Conservation (phyloP, 768 basidiomycete genomes). For the Pisolithus tinctorius region DNA sequence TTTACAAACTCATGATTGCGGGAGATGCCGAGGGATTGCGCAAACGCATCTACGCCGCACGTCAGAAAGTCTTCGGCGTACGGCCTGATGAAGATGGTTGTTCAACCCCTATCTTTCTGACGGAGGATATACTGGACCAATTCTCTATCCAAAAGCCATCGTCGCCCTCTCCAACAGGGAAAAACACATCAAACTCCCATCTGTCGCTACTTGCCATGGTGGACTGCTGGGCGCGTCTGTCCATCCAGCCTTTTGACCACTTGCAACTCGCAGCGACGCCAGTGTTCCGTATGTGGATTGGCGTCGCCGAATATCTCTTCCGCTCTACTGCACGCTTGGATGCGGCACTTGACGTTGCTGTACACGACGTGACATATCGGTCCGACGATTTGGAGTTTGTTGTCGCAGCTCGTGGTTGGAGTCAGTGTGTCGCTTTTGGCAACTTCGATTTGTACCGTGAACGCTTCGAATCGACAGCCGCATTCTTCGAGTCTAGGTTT, state of each 20-base stretch:
- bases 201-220: conserved; percentile 96
- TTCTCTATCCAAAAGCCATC: conserved; percentile 66
- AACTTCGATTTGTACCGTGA: conserved; percentile 82
- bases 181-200: conserved; percentile 73
- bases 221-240: conserved; percentile 89
- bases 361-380: conserved; percentile 73
- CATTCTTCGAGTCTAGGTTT: conserved; percentile 83
- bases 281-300: conserved; percentile 93
- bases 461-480: conserved; percentile 72
- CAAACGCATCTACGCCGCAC: conserved; percentile 65
- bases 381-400: conserved; percentile 93
- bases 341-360: conserved; percentile 64
- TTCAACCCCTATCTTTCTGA: conserved; percentile 66
- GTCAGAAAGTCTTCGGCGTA: conserved; percentile 69
- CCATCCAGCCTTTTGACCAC: conserved; percentile 85
- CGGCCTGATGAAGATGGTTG: conserved; percentile 22
- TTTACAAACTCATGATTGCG: conserved; percentile 93
- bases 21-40: conserved; percentile 50
- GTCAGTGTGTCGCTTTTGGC: conserved; percentile 89
- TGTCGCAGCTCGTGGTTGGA: conserved; percentile 91
- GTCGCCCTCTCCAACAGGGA: conserved; percentile 9
- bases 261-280: conserved; percentile 93
- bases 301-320: conserved; percentile 95
- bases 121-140: conserved; percentile 78
- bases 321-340: conserved; percentile 57